Evolutionary conservation across 495 filamentous ascomycete species (phyloP).

Genomic region (Cairneyella variabilis): DNA sequence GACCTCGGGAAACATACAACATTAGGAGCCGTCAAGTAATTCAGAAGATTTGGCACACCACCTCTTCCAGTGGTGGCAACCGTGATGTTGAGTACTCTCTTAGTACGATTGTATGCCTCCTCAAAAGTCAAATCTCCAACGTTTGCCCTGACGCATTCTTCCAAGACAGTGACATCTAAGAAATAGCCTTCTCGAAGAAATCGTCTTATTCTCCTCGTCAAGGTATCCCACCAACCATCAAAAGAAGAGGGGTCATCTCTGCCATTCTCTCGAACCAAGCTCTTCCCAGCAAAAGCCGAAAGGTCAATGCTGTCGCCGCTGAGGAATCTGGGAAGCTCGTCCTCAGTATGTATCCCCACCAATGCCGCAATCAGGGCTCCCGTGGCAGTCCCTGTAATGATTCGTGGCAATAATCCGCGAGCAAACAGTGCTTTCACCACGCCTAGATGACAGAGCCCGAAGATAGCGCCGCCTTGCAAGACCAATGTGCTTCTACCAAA

Average conservation of each 20-base stretch:
- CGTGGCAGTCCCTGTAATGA: conserved; percentile 88
- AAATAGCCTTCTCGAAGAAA: conserved; percentile 76
- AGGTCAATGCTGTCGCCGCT: conserved; percentile 79
- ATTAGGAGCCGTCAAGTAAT: conserved; percentile 92
- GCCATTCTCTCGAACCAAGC: neutral
- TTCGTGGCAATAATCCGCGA: conserved; percentile 78
- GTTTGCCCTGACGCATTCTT: conserved; percentile 81
- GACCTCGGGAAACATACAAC: conserved; percentile 56
- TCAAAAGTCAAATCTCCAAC: conserved; percentile 91
- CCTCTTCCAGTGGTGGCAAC: conserved; percentile 68
- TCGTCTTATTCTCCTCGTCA: conserved; percentile 56
- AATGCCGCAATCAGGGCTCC: conserved; percentile 89
- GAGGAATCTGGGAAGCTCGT: conserved; percentile 74
- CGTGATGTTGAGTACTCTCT: conserved; percentile 88
- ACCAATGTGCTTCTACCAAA: conserved; percentile 86
- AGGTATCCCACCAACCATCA: conserved; percentile 49
- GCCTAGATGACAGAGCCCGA: conserved; percentile 86
- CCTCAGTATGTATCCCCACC: conserved; percentile 84
- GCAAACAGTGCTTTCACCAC: conserved; percentile 86
- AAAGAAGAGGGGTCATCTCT: conserved; percentile 19
- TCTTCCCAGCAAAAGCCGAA: conserved; percentile 63
- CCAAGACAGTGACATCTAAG: conserved; percentile 75
- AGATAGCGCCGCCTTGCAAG: conserved; percentile 87
- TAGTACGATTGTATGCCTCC: conserved; percentile 84
- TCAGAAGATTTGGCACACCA: conserved; percentile 81